Evolutionary conservation across 176 grass and related monocot genomes (phyloP), one percentile per base, ranked within the genome.

Genomic region (Luzula sylvatica): DNA sequence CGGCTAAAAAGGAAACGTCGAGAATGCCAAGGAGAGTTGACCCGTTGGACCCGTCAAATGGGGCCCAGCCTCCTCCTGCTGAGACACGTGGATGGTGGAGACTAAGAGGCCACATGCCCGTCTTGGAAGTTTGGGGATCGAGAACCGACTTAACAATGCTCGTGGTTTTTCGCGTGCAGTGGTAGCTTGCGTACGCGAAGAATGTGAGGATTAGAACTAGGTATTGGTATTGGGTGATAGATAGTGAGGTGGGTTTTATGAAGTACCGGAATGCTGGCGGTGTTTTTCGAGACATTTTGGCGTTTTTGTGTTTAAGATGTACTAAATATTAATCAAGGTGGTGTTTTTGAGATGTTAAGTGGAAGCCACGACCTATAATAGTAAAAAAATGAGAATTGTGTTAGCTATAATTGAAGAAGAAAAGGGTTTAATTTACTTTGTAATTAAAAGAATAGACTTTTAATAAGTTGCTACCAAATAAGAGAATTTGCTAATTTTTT

Each of bases 121-220:
- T 35, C 14, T 67, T 74, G 0, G 41, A 27, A 3, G 80, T 84
- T 39, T 66, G 45, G 4, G 86, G 86, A 56, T 90, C 86, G 8
- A 90, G 86, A 0, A 71, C 72, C 11, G 75, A 66, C 69, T 90
- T 90, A 5, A 90, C 86, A 26, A 90, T 82, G 68, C 86, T 90
- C 24, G 72, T 77, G 48, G 78, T 77, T 49, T 90, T 90, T 73
- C 76, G 56, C 17, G 86, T 81, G 43, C 78, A 78, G 46, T 90
- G 86, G 46, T 84, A 90, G 29, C 80, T 84, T 25, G 86, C 14
- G 43, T 90, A 90, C 8, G 86, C 86, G 3, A 90, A 40, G 53
- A 90, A 90, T 43, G 86, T 90, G 28, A 90, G 75, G 42, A 84
- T 65, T 42, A 90, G 66, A 41, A 90, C 76, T 56, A 90, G 46